Base-by-base conservation (phyloP, 1,139 yeast genomes). In the Scheffersomyces lignicola region DNA sequence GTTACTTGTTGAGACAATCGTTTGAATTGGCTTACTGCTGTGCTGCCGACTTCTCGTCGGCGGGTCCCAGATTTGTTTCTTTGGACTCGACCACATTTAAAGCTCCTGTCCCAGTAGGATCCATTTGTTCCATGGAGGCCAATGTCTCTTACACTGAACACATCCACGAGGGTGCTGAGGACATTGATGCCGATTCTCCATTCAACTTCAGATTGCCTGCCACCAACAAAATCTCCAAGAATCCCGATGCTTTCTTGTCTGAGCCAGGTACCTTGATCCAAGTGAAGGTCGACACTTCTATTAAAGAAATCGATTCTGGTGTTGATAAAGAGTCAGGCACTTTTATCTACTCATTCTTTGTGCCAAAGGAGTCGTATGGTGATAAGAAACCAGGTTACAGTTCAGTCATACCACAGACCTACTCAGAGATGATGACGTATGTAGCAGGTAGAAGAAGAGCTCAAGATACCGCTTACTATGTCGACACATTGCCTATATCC, bases 61-160 rank as follows among this genome's bases (percentile, higher is more conserved):
- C 90, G 9, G 80, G 83, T 34, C 96, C 97, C 25, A 72, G 96
- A 52, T 89, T 89, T 49, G 88, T 88, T 6, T 85, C 96, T 3
- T 72, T 89, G 49, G 97, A 89, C 57, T 83, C 95, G 16, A 88
- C 96, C 32, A 85, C 95, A 15, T 89, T 89, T 69, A 81, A 85
- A 50, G 85, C 89, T 17, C 97, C 97, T 1, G 97, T 89, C 5
- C 97, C 97, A 1, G 97, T 89, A 15, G 97, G 97, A 2, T 80
- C 92, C 3, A 95, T 89, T 12, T 65, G 89, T 37, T 82, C 83
- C 39, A 78, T 88, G 79, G 74, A 79, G 36, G 92, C 97, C 0
- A 70, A 83, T 7, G 86, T 89, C 9, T 87, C 86, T 18, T 88
- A 89, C 59, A 88, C 96, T 6, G 90, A 83, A 49, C 88, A 83